Evolutionary conservation across 257 asterid genomes (phyloP).

Genomic region (Solanum boliviense): DNA sequence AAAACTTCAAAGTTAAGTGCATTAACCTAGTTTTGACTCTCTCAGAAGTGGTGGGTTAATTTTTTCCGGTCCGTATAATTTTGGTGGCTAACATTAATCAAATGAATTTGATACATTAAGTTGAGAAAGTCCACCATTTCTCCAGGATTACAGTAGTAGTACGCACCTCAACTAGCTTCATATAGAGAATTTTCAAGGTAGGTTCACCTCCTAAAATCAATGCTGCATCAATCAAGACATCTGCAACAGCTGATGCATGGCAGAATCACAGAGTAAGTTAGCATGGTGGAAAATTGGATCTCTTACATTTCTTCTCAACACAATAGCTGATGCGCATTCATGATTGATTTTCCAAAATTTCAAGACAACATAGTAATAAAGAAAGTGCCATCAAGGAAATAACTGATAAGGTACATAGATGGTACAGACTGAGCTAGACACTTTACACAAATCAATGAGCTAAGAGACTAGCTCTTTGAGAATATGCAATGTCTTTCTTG

Average conservation of each 20-base stretch:
- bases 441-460: background rate
- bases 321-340: background rate
- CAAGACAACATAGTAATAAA: background rate
- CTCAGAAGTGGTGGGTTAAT: background rate
- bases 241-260: slow-evolving; percentile 75
- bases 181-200: slow-evolving; percentile 65
- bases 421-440: background rate
- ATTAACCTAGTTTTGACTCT: background rate
- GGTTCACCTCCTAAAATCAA: slow-evolving; percentile 92
- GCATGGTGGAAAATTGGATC: background rate
- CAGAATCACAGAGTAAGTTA: slow-evolving; percentile 21
- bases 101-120: background rate
- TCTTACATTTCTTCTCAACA: background rate
- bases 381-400: background rate
- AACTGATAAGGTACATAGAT: background rate
- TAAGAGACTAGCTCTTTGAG: background rate
- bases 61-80: background rate
- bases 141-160: slow-evolving; percentile 8
- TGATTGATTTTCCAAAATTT: background rate
- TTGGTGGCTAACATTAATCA: background rate
- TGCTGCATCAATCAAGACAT: slow-evolving; percentile 92
- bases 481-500: background rate
- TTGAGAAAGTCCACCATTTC: background rate
- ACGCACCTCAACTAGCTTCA: slow-evolving; percentile 84
- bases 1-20: background rate